Percentiles rank a stretch among this genome's conserved stretches.
Evolutionary conservation across 2,329 filamentous ascomycete species (phyloP).

Genomic region (Fusarium lateritium): DNA sequence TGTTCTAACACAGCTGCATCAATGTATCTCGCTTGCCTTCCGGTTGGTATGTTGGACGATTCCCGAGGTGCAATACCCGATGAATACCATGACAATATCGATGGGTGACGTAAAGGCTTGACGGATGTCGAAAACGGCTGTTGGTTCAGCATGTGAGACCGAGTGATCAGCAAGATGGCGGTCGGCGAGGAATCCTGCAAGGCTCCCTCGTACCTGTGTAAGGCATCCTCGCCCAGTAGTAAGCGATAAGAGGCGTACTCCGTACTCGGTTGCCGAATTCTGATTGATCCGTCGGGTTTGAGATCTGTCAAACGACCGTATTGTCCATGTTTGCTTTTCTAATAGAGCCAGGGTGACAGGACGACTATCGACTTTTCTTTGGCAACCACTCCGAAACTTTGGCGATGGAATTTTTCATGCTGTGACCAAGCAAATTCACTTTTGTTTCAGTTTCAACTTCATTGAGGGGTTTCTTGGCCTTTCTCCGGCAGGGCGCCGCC

Average conservation of each 20-base stretch:
- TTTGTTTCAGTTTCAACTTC: constrained; percentile 16
- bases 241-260: constrained; percentile 18
- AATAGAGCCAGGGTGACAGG: constrained; percentile 11
- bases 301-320: constrained; percentile 41
- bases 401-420: constrained; percentile 5
- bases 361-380: constrained; percentile 15
- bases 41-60: constrained; percentile 11
- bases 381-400: constrained; percentile 7
- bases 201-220: constrained; percentile 20
- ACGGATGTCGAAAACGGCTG: constrained; percentile 10
- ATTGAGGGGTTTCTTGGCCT: constrained; percentile 13
- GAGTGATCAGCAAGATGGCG: constrained; percentile 23
- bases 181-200: constrained; percentile 22
- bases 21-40: constrained; percentile 7
- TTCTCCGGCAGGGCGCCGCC: constrained; percentile 23
- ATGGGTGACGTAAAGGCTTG: constrained; percentile 8
- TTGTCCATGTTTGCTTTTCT: constrained; percentile 23
- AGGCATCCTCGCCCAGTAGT: constrained; percentile 17
- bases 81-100: not conserved
- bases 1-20: constrained; percentile 9
- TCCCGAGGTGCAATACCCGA: constrained; percentile 23
- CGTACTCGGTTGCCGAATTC: constrained; percentile 20
- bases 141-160: constrained; percentile 27
- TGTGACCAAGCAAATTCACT: constrained; percentile 8
- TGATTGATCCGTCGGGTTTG: constrained; percentile 24